Evolutionary conservation across 495 filamentous ascomycete genomes (phyloP).

Genomic region (Amphirosellinia nigrospora): DNA sequence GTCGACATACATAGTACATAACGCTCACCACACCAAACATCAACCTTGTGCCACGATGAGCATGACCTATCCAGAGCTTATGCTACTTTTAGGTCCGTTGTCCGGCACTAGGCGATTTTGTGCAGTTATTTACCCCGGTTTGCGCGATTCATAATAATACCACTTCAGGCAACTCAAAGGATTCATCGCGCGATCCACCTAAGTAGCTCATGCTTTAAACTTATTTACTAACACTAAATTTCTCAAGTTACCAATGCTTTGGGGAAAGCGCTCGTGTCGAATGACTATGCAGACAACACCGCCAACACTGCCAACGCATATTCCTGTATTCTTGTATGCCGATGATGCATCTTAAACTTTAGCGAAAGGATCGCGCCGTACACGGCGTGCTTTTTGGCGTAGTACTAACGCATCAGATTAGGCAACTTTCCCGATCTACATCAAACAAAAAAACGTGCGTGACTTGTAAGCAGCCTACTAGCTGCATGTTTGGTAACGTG

Average conservation of each 20-base stretch:
- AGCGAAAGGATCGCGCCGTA: background rate
- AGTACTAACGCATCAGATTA: background rate
- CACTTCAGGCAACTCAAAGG: background rate
- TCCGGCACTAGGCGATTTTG: constrained; percentile 5
- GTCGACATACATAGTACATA: background rate
- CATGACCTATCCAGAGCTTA: background rate
- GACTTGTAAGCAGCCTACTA: constrained; percentile 14
- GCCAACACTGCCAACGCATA: background rate
- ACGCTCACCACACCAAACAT: background rate
- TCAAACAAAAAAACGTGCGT: background rate
- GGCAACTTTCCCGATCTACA: constrained; percentile 12
- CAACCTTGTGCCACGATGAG: background rate
- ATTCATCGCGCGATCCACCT: background rate
- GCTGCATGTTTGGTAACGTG: constrained; percentile 14
- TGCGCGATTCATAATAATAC: background rate
- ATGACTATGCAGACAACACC: no score
- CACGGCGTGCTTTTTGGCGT: background rate
- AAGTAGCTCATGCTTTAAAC: constrained; percentile 13
- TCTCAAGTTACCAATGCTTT: background rate
- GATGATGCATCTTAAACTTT: background rate
- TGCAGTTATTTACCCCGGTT: background rate
- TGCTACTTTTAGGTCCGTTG: constrained; percentile 1
- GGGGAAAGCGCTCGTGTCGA: background rate
- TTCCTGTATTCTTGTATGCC: background rate
- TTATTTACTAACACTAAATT: background rate